Conservation (phyloP, 768 basidiomycete genomes). For the Leccinum rimulosum region DNA sequence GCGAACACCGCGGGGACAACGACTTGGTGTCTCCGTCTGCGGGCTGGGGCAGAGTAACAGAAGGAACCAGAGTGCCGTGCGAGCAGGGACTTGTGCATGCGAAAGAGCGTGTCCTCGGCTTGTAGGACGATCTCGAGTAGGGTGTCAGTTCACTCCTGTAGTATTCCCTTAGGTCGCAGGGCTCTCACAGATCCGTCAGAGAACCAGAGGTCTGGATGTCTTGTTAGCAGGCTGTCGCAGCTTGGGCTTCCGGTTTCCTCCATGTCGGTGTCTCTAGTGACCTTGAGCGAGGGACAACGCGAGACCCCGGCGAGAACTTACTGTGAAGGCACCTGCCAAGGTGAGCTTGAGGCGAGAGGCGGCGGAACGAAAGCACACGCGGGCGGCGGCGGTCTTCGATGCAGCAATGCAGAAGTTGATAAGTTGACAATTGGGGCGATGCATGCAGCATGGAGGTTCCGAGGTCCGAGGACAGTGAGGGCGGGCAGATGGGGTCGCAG, state of each 20-base stretch:
- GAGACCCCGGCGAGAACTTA: too few relatives aligned
- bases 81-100: conserved; percentile 71
- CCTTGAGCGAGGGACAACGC: too few relatives aligned
- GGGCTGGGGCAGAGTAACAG: conserved; percentile 71
- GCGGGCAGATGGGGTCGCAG: too few relatives aligned
- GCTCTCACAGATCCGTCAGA: conserved; percentile 56
- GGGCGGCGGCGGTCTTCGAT: too few relatives aligned
- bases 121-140: conserved; percentile 50
- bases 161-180: neutral
- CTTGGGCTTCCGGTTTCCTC: neutral
- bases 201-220: conserved; percentile 68
- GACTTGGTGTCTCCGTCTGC: conserved; percentile 17
- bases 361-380: too few relatives aligned
- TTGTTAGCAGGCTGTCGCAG: conserved; percentile 5
- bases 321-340: too few relatives aligned
- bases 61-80: conserved; percentile 69
- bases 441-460: too few relatives aligned
- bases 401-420: too few relatives aligned
- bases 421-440: too few relatives aligned
- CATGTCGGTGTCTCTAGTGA: neutral
- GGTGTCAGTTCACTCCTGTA: neutral
- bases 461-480: too few relatives aligned
- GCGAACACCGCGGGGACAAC: conserved; percentile 3
- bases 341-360: too few relatives aligned
- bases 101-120: conserved; percentile 64